Percentiles rank a stretch among this genome's conserved stretches.
Conservation (phyloP, 768 basidiomycete species). For the Sarcodon sp. region DNA sequence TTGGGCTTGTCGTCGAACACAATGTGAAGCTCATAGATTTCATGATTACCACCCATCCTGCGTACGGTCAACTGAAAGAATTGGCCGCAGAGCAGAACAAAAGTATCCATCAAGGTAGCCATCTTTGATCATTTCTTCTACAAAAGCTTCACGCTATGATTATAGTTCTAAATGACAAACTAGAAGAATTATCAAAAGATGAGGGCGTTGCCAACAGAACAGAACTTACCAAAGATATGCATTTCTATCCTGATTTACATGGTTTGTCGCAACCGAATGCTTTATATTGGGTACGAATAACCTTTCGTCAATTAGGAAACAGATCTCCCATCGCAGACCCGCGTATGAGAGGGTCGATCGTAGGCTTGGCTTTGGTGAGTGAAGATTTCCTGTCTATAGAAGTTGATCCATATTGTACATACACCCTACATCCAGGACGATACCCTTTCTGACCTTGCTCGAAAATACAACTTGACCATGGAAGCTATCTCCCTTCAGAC, state of each 20-base stretch:
- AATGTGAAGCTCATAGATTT: conserved; percentile 75
- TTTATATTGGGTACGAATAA: background rate
- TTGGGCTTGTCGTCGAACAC: background rate
- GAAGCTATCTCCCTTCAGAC: conserved; percentile 94
- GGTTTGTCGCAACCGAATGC: conserved; percentile 27
- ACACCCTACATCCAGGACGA: conserved; percentile 35
- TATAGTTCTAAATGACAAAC: conserved; percentile 61
- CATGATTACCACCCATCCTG: conserved; percentile 84
- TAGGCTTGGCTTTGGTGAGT: conserved; percentile 69
- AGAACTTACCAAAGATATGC: conserved; percentile 80
- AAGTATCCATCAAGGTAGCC: conserved; percentile 41
- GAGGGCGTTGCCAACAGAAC: conserved; percentile 47
- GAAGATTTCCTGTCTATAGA: background rate
- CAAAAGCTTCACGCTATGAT: background rate
- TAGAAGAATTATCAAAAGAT: conserved; percentile 54
- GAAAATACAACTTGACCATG: conserved; percentile 82
- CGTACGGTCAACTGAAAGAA: conserved; percentile 59
- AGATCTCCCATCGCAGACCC: conserved; percentile 93
- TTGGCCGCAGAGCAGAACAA: conserved; percentile 44
- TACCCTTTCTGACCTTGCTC: conserved; percentile 69
- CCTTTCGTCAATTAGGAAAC: conserved; percentile 48
- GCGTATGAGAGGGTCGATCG: conserved; percentile 87
- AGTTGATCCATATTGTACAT: background rate
- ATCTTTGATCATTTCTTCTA: background rate
- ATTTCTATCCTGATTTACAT: conserved; percentile 93